A percentile compares a stretch with the other conserved stretches of the same genome.
phyloP scores from a whole-genome alignment of 176 grass and related monocot species.

The sorghum (Sorghum bicolor) region Sorghum_bicolor_NCBIv3 NC_012878.2:1115501-1116000 shows the following conservation, averaged over 20 bases:
- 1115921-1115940: too few species aligned
- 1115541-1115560: background rate
- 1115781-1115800: too few species aligned
- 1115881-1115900: too few species aligned
- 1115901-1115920: too few species aligned
- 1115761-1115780: background rate
- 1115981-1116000: too few species aligned
- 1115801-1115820: background rate
- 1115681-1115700: constrained; percentile 10
- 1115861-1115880: too few species aligned
- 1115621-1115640: constrained; percentile 41
- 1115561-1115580: background rate
- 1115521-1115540: background rate
- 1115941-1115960: too few species aligned
- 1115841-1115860: too few species aligned
- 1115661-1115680: constrained; percentile 31
- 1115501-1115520: too few species aligned
- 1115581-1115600: background rate
- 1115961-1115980: too few species aligned
- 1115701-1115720: background rate
- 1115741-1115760: background rate
- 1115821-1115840: background rate
- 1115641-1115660: constrained; percentile 37
- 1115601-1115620: background rate
- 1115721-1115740: constrained; percentile 36